These are phyloP conservation scores for Eremochloa ophiuroides DNA, from an alignment of 176 grass and related monocot genomes.

Conservation along the genomic window DNA sequence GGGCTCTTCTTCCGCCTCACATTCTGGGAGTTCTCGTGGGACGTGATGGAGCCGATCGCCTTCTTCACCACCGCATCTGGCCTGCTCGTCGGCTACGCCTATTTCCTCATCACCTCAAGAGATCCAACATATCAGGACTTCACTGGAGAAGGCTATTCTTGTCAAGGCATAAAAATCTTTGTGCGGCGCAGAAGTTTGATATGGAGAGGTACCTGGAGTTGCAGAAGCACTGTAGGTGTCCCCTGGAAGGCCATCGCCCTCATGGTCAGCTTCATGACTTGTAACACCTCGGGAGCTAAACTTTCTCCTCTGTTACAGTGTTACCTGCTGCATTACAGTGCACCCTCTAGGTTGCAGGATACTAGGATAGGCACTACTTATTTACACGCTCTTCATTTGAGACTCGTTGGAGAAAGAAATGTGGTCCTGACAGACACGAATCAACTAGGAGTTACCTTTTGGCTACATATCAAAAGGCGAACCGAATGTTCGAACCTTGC, in stretches of 20 bases:
- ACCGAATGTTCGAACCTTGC: not conserved
- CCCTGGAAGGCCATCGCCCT: conserved; percentile 34
- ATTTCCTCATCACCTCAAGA: conserved; percentile 67
- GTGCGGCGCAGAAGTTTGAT: conserved; percentile 31
- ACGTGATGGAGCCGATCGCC: conserved; percentile 63
- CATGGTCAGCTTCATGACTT: conserved; percentile 31
- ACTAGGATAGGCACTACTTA: not conserved
- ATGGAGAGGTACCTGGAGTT: conserved; percentile 50
- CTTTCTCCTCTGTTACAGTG: conserved; percentile 4
- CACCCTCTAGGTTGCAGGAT: conserved; percentile 1
- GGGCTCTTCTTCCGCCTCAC: conserved; percentile 58
- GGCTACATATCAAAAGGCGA: not conserved
- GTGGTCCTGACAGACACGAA: not conserved
- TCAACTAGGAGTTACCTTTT: not conserved
- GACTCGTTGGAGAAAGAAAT: not conserved
- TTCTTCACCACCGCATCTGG: conserved; percentile 49
- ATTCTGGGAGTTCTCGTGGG: conserved; percentile 72
- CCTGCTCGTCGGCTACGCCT: conserved; percentile 47
- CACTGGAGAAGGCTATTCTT: conserved; percentile 51
- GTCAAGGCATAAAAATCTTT: conserved; percentile 50
- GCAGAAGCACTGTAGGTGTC: conserved; percentile 49
- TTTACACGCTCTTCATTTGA: not conserved
- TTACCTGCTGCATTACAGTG: not conserved
- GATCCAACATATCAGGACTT: conserved; percentile 56
- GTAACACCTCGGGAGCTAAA: conserved; percentile 9